Conservation (phyloP, 441 rosid species). For the Syzygium syzygioides region DNA sequence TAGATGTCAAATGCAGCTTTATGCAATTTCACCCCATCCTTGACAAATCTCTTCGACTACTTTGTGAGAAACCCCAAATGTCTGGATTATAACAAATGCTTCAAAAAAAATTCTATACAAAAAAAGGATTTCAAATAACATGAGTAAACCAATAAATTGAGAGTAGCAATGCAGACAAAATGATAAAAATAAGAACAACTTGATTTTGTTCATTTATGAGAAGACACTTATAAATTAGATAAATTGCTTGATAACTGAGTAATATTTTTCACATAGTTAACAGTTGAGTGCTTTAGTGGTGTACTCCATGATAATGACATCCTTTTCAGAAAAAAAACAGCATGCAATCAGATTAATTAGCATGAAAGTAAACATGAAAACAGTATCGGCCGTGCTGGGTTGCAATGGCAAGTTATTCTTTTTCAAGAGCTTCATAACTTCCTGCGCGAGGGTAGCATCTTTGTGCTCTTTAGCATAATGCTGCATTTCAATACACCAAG, state of each 20-base stretch:
- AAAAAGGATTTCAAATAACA: too few species aligned
- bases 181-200: too few species aligned
- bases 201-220: too few species aligned
- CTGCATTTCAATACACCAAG: slow-evolving; percentile 20
- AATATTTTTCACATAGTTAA: too few species aligned
- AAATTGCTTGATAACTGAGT: too few species aligned
- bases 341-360: neutral
- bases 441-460: slow-evolving; percentile 9
- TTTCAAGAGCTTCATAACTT: slow-evolving; percentile 1
- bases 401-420: slow-evolving; percentile 45
- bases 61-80: too few species aligned
- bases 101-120: too few species aligned
- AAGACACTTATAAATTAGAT: too few species aligned
- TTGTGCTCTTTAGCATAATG: slow-evolving; percentile 49
- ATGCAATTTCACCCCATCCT: slow-evolving; percentile 62
- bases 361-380: slow-evolving; percentile 43
- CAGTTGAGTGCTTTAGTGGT: neutral
- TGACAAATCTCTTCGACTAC: slow-evolving; percentile 30
- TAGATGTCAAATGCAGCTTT: too few species aligned
- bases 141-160: too few species aligned
- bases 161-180: too few species aligned
- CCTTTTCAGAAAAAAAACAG: neutral
- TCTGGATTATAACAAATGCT: too few species aligned
- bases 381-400: slow-evolving; percentile 69
- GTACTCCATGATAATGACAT: neutral